Evolutionary conservation across 306 rosid species (phyloP), one percentile per base, ranked within the genome.

Genomic region (Cicer arietinum): DNA sequence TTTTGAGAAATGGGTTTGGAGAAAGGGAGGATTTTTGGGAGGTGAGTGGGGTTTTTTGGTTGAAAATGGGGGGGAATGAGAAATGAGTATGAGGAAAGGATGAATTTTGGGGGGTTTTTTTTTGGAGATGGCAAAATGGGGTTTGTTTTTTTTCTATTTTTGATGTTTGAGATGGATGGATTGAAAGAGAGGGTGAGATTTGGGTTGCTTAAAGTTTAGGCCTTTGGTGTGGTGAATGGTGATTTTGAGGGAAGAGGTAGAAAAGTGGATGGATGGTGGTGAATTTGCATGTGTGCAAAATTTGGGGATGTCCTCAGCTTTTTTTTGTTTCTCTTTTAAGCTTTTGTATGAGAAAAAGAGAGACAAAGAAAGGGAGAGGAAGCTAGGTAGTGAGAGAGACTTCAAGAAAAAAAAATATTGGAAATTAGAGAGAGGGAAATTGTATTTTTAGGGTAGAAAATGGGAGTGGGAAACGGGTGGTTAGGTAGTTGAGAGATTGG

Each of bases 161-260:
- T 39, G 22, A 13, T 44, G 65, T 17, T 62, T 1, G 37, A 37
- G 69, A 61, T 18, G 71, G 79, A 39, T 57, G 10, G 50, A 71
- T 25, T 78, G 65, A 67, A 37, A 11, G 48, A 8, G 62, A 12
- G 53, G 41, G 9, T 20, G 6, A 7, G 78, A 62, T 66, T 62
- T 74, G 58, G 84, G 48, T 80, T 79, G 91, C 77, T 86, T 86
- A 52, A 85, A 90, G 85, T 71, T 58, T 77, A 81, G 82, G 81
- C 1, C 76, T 67, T 65, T 10, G 82, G 48, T 16, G 54, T 61
- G 59, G 45, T 60, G 17, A 72, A 73, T 53, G 61, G 74, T 69
- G 70, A 75, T 56, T 30, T 30, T 71, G 84, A 50, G 67, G 69
- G 71, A 66, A 67, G 61, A 70, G 74, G 56, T 75, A 83, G 20